Evolutionary conservation across 257 asterid genomes (phyloP), one percentile per base, ranked within the genome.

Genomic region (Solanum phureja): DNA sequence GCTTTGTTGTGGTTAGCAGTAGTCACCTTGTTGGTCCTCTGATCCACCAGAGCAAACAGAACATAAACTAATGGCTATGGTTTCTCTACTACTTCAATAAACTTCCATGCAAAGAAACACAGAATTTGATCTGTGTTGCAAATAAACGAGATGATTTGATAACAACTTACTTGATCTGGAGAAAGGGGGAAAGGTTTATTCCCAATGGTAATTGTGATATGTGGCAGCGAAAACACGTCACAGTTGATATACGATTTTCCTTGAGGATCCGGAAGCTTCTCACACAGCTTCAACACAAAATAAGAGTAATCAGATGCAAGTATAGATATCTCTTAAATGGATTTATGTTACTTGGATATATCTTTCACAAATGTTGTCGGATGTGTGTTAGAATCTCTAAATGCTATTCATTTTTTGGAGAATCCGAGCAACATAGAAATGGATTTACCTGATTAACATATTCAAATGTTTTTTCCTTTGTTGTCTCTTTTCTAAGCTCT

Each of bases 161-260:
- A 35, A 7, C 42, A 62, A 83, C 58, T 14, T 75, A 90, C 92
- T 89, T 90, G 90, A 44, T 85, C 74, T 1, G 92, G 91, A 60
- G 92, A 84, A 56, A 90, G 91, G 42, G 91, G 83, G 68, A 89
- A 88, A 33, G 90, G 58, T 85, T 72, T 88, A 40, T 85, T 62
- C 86, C 87, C 91, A 84, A 90, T 90, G 62, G 90, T 88, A 73
- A 90, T 38, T 23, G 91, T 77, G 74, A 90, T 86, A 37, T 84
- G 37, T 52, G 92, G 92, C 86, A 90, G 37, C 66, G 87, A 86
- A 84, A 87, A 72, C 60, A 90, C 66, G 0, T 88, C 87, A 33
- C 91, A 90, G 73, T 90, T 62, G 34, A 90, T 68, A 38, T 82
- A 79, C 23, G 92, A 76, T 72, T 87, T 87, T 49, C 91, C 88